Evolutionary conservation across 2,329 filamentous ascomycete genomes (phyloP).

Genomic region (Cercospora citrullina): DNA sequence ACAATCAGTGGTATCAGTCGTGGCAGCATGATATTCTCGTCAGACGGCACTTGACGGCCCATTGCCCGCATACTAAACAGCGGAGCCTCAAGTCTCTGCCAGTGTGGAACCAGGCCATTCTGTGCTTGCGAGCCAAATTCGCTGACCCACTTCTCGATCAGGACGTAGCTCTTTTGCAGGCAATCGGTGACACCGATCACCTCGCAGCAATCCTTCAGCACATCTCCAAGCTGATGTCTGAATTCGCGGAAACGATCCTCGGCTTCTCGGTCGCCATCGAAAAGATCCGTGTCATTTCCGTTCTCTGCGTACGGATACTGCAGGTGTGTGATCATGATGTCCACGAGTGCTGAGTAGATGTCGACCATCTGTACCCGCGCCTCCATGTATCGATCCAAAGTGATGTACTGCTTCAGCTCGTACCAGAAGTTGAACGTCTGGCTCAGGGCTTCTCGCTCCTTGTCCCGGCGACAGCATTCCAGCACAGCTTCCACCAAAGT

Average conservation of each 20-base stretch:
- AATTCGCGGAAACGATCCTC: conserved; percentile 98
- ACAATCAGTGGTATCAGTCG: conserved; percentile 92
- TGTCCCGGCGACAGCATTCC: conserved; percentile 86
- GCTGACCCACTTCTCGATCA: conserved; percentile 86
- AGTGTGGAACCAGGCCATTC: conserved; percentile 77
- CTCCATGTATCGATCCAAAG: conserved; percentile 83
- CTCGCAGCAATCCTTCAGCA: conserved; percentile 93
- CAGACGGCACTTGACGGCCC: conserved; percentile 90
- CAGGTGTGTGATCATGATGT: conserved; percentile 87
- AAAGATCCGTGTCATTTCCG: conserved; percentile 71
- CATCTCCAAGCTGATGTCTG: conserved; percentile 95
- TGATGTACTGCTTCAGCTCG: conserved; percentile 94
- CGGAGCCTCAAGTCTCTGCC: conserved; percentile 94
- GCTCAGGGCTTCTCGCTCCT: conserved; percentile 85
- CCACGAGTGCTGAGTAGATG: conserved; percentile 84
- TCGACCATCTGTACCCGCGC: conserved; percentile 75
- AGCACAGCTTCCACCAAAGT: conserved; percentile 84
- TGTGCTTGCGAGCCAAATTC: conserved; percentile 76
- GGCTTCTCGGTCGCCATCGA: conserved; percentile 91
- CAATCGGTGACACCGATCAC: conserved; percentile 93
- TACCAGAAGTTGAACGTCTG: conserved; percentile 98
- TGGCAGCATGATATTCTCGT: conserved; percentile 83
- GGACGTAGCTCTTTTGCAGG: conserved; percentile 79
- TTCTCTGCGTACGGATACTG: conserved; percentile 79
- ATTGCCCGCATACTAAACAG: conserved; percentile 94